Conservation (phyloP, 805 yeast species). For the Myxozyma udenii region DNA sequence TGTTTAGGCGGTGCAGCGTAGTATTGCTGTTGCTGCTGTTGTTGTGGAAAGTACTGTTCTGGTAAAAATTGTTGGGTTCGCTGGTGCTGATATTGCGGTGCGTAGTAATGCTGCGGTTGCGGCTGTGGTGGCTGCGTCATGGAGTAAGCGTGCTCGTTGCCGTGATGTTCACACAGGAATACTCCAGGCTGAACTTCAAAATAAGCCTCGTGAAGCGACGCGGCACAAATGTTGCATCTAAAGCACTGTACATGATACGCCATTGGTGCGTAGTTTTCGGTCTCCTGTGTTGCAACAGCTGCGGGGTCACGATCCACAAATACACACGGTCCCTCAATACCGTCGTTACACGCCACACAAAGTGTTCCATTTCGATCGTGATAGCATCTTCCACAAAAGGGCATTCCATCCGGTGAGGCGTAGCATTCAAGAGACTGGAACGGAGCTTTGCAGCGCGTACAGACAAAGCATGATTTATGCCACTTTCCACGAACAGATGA, state of each 20-base stretch:
- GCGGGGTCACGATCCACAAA: slow-evolving; percentile 45
- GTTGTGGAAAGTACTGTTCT: no score
- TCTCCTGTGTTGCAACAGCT: slow-evolving; percentile 41
- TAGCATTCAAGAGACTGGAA: slow-evolving; percentile 45
- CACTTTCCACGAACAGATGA: slow-evolving; percentile 42
- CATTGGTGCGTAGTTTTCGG: slow-evolving; percentile 31
- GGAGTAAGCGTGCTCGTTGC: no score
- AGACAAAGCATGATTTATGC: slow-evolving; percentile 84
- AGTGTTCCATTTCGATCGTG: slow-evolving; percentile 72
- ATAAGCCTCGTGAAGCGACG: slow-evolving; percentile 33
- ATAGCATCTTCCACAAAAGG: slow-evolving; percentile 76
- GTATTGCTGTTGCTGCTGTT: no score
- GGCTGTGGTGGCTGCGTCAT: no score
- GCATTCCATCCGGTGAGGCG: slow-evolving; percentile 67
- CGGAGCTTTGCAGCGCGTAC: slow-evolving; percentile 53
- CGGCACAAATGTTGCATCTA: slow-evolving; percentile 58
- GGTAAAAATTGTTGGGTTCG: no score
- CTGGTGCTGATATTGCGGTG: no score
- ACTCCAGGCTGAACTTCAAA: slow-evolving; percentile 39
- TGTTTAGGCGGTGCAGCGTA: no score
- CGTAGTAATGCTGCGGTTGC: no score
- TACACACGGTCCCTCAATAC: slow-evolving; percentile 88
- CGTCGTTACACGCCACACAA: slow-evolving; percentile 66
- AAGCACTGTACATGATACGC: slow-evolving; percentile 63
- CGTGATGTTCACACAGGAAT: slow-evolving; percentile 40